phyloP scores from a whole-genome alignment of 192 early-diverging fungal genomes.

The Coemansia sp. region DNA sequence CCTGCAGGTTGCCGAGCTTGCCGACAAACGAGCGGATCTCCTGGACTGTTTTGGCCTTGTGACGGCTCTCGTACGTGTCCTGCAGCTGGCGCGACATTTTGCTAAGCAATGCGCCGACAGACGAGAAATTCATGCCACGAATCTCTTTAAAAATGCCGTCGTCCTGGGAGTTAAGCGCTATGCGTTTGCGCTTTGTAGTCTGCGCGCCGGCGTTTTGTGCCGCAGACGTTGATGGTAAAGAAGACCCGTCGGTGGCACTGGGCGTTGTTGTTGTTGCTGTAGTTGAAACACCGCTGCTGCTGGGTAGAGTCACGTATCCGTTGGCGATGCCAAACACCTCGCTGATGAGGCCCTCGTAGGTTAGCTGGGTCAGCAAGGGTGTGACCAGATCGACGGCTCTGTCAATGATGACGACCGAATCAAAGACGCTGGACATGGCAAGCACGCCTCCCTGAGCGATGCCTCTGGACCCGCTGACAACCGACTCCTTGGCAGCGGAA shows the following conservation, averaged over 20 bases:
- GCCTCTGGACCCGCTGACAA: neutral
- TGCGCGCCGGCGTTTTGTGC: constrained; percentile 15
- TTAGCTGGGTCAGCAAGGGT: constrained; percentile 91
- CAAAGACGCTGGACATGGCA: constrained; percentile 65
- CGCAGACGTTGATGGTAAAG: constrained; percentile 8
- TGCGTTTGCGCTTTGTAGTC: constrained; percentile 66
- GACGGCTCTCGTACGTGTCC: constrained; percentile 84
- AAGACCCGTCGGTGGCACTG: constrained; percentile 9
- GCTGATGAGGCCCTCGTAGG: constrained; percentile 96
- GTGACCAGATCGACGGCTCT: constrained; percentile 88
- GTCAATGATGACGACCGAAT: constrained; percentile 90
- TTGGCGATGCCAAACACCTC: constrained; percentile 84
- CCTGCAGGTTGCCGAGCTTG: constrained; percentile 77
- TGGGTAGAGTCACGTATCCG: constrained; percentile 31
- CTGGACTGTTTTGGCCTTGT: constrained; percentile 86
- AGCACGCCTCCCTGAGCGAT: constrained; percentile 10
- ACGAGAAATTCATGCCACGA: constrained; percentile 88
- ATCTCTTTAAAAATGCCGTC: constrained; percentile 82
- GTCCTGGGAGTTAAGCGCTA: constrained; percentile 70
- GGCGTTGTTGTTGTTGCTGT: neutral
- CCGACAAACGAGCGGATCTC: constrained; percentile 94
- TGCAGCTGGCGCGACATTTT: constrained; percentile 84
- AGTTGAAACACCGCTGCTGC: neutral
- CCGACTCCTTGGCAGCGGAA: neutral
- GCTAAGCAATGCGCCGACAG: constrained; percentile 82